Conservation (phyloP, 768 basidiomycete species). For the Udeniomyces megalosporus region DNA sequence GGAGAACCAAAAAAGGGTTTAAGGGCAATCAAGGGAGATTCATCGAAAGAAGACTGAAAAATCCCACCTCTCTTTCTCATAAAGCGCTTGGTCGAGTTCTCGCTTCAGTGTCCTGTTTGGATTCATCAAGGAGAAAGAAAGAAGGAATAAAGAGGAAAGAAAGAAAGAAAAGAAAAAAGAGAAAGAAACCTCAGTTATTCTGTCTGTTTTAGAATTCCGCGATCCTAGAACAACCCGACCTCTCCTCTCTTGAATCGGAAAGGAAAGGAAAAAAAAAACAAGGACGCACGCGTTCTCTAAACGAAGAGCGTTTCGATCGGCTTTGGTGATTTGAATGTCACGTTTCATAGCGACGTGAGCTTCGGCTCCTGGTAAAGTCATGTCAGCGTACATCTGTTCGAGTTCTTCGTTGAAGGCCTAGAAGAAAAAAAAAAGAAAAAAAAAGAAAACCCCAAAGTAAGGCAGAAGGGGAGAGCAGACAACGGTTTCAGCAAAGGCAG, state of each 20-base stretch:
- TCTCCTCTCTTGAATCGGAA: too few species aligned
- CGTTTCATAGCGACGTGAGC: slow-evolving; percentile 14
- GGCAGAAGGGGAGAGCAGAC: not conserved
- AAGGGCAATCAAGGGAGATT: too few species aligned
- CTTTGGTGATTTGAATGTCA: slow-evolving; percentile 14
- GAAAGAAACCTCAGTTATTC: not conserved
- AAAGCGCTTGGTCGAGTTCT: slow-evolving; percentile 11
- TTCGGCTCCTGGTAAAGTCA: slow-evolving; percentile 14
- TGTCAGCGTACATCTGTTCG: slow-evolving; percentile 16
- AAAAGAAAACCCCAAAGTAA: not conserved
- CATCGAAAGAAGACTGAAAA: too few species aligned
- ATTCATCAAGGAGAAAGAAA: not conserved
- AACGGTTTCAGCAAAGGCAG: too few species aligned
- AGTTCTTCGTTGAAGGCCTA: slow-evolving; percentile 16
- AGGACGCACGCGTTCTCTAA: slow-evolving; percentile 12
- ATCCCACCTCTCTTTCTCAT: slow-evolving; percentile 10
- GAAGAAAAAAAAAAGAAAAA: not conserved
- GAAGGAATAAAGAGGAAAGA: not conserved
- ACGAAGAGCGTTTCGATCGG: slow-evolving; percentile 13
- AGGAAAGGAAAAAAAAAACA: not conserved
- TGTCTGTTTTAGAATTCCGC: not conserved
- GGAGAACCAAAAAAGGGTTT: too few species aligned
- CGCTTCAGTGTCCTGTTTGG: slow-evolving; percentile 9
- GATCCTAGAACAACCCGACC: too few species aligned
- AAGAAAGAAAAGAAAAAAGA: not conserved